phyloP scores from a whole-genome alignment of 495 filamentous ascomycete species.

The Aspergillus diversus region DNA sequence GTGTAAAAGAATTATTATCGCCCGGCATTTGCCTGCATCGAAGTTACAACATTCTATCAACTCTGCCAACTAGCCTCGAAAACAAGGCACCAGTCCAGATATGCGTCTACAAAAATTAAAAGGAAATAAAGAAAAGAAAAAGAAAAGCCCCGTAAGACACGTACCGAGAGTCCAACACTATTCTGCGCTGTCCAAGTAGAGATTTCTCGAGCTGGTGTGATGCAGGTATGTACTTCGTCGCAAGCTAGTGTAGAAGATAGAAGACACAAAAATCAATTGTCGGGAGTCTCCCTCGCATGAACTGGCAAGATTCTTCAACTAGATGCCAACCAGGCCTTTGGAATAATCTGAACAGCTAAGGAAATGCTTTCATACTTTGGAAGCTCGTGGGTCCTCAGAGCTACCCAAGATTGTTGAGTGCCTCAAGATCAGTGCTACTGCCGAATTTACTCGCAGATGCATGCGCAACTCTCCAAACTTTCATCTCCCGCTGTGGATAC shows the following conservation, averaged over 20 bases:
- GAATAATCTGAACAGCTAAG: too few species aligned
- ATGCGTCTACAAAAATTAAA: neutral
- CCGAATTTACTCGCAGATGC: constrained; percentile 12
- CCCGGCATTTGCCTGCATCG: too few species aligned
- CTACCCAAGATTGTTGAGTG: neutral
- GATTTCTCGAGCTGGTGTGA: neutral
- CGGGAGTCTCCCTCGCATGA: too few species aligned
- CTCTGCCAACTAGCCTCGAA: neutral
- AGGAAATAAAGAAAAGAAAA: too few species aligned
- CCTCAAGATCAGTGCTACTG: neutral
- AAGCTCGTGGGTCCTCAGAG: too few species aligned
- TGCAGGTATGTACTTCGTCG: neutral
- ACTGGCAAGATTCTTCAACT: too few species aligned
- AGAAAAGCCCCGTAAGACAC: neutral
- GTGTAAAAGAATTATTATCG: too few species aligned
- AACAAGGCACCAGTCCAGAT: neutral
- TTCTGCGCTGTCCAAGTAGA: neutral
- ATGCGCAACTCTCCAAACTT: constrained; percentile 5
- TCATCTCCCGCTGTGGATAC: neutral
- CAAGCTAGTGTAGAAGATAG: neutral
- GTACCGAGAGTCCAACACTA: neutral
- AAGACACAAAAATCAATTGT: too few species aligned
- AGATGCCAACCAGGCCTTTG: too few species aligned
- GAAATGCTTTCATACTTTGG: too few species aligned
- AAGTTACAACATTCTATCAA: too few species aligned